A percentile compares a stretch with the other conserved stretches of the same genome.
Conservation (phyloP, 805 yeast species). For the Myxozyma vanderwaltii region DNA sequence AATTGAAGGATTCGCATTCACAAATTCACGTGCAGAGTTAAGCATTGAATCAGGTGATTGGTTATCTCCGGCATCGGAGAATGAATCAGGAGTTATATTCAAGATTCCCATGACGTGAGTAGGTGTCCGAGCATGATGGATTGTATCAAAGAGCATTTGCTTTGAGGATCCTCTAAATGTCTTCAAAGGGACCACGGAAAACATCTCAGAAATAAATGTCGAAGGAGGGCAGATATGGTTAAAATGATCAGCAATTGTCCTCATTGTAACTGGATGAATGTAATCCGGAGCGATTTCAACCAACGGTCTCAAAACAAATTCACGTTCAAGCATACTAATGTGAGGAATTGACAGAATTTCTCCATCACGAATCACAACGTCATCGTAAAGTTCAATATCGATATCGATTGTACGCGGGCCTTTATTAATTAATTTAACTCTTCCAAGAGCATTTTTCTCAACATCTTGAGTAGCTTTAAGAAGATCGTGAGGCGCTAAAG, state of each 20-base stretch:
- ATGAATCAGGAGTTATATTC: conserved; percentile 92
- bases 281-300: conserved; percentile 75
- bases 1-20: conserved; percentile 57
- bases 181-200: conserved; percentile 32
- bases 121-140: conserved; percentile 45
- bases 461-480: conserved; percentile 66
- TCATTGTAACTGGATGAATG: conserved; percentile 83
- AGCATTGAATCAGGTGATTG: conserved; percentile 44
- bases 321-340: conserved; percentile 80
- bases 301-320: conserved; percentile 87
- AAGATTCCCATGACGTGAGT: conserved; percentile 85
- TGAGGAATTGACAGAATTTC: conserved; percentile 76
- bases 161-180: conserved; percentile 32
- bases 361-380: conserved; percentile 27
- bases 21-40: conserved; percentile 52
- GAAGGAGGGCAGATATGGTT: conserved; percentile 50
- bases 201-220: conserved; percentile 37
- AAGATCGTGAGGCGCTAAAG: conserved; percentile 63
- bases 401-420: conserved; percentile 93
- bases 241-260: conserved; percentile 71
- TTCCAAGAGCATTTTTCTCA: conserved; percentile 68
- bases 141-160: conserved; percentile 50
- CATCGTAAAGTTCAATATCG: conserved; percentile 77
- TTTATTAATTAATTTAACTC: conserved; percentile 80
- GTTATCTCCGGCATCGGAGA: conserved; percentile 80